Evolutionary conservation across 2,329 filamentous ascomycete genomes (phyloP).

Genomic region (Amesomyces nigricolor): DNA sequence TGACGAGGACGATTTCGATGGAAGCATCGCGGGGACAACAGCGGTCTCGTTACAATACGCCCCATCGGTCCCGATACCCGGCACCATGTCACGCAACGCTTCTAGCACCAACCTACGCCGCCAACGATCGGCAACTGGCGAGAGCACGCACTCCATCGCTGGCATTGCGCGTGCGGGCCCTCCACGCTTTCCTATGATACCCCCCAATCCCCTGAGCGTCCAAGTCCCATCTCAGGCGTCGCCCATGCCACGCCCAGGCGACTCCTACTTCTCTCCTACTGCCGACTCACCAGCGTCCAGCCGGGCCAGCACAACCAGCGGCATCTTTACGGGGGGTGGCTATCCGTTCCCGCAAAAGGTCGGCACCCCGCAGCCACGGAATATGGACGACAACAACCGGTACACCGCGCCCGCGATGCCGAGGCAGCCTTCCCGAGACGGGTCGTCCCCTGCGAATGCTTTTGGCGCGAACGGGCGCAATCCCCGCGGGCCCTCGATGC

Average conservation of each 20-base stretch:
- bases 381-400: constrained; percentile 61
- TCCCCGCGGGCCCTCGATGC: constrained; percentile 72
- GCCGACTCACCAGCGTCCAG: constrained; percentile 73
- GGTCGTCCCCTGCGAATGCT: constrained; percentile 56
- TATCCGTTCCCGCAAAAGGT: constrained; percentile 67
- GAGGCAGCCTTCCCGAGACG: constrained; percentile 73
- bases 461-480: constrained; percentile 60
- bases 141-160: constrained; percentile 56
- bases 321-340: constrained; percentile 56
- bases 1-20: constrained; percentile 44
- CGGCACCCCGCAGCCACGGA: constrained; percentile 63
- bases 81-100: constrained; percentile 56
- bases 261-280: constrained; percentile 91
- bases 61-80: constrained; percentile 32
- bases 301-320: constrained; percentile 67
- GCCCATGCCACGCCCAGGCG: constrained; percentile 57
- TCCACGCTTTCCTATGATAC: constrained; percentile 64
- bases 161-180: constrained; percentile 56
- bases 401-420: constrained; percentile 87
- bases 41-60: constrained; percentile 33
- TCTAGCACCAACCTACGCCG: constrained; percentile 72
- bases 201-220: constrained; percentile 57
- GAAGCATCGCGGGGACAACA: constrained; percentile 20
- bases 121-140: constrained; percentile 68
- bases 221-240: constrained; percentile 48